Conservation (phyloP, 495 filamentous ascomycete species). For the Xanthoparmelia taractica region DNA sequence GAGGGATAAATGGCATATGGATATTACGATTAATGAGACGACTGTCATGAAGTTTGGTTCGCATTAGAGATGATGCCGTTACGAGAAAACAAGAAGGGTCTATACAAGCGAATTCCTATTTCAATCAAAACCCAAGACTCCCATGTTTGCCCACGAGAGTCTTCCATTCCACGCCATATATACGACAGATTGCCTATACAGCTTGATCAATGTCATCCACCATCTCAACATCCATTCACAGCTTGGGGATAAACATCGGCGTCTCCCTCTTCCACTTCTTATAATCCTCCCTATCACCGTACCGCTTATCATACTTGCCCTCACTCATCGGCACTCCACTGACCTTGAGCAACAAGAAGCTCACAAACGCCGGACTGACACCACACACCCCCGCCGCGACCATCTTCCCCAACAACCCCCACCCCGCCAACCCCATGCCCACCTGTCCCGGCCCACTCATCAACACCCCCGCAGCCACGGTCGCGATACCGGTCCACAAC, state of each 20-base stretch:
- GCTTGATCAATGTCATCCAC: background rate
- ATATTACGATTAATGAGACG: background rate
- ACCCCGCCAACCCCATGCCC: conserved; percentile 44
- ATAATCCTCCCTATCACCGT: conserved; percentile 56
- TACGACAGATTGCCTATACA: background rate
- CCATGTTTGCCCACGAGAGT: background rate
- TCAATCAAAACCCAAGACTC: background rate
- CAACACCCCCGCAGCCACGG: conserved; percentile 43
- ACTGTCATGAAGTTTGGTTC: background rate
- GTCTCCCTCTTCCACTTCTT: conserved; percentile 59
- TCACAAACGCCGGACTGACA: conserved; percentile 54
- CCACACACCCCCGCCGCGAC: conserved; percentile 41
- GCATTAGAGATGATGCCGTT: background rate
- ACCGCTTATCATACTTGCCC: conserved; percentile 57
- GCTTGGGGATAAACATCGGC: conserved; percentile 58
- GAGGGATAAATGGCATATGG: background rate
- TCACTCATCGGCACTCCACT: conserved; percentile 54
- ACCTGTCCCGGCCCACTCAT: conserved; percentile 34
- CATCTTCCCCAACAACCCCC: conserved; percentile 31
- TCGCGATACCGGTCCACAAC: conserved; percentile 57
- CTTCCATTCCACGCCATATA: background rate
- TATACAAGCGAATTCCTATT: background rate
- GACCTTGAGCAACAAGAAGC: conserved; percentile 53
- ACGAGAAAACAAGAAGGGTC: background rate
- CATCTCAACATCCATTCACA: background rate